A percentile compares a stretch with the other conserved stretches of the same genome.
Conservation (phyloP, 176 grass and related monocot genomes). For the Oryza longistaminata region DNA sequence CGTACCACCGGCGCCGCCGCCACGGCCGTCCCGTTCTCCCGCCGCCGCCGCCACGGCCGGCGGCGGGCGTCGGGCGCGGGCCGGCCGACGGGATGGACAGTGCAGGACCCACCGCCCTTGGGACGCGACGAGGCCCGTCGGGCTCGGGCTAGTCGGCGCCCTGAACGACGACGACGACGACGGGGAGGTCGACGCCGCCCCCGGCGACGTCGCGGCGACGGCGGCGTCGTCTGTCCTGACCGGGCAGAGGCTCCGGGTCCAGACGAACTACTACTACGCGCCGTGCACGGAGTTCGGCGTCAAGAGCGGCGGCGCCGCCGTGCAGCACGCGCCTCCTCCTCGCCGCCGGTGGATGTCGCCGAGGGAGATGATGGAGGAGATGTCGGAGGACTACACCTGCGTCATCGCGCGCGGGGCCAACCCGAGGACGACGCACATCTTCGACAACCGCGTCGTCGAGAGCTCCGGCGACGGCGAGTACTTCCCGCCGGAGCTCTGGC, state of each 20-base stretch:
- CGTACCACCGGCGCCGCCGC: background rate
- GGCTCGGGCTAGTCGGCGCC: conserved; percentile 62
- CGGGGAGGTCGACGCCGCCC: conserved; percentile 15
- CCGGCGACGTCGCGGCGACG: background rate
- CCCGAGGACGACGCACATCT: conserved; percentile 67
- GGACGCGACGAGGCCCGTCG: conserved; percentile 37
- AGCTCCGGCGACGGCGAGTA: conserved; percentile 10
- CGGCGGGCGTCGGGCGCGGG: too few species aligned
- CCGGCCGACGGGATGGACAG: background rate
- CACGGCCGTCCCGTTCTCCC: conserved; percentile 34
- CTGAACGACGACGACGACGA: conserved; percentile 28
- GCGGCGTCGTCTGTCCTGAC: conserved; percentile 10
- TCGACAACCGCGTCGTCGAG: conserved; percentile 58
- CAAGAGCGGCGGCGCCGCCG: conserved; percentile 26
- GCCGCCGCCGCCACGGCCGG: background rate
- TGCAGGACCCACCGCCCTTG: conserved; percentile 23
- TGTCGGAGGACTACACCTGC: conserved; percentile 82
- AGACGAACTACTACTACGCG: background rate
- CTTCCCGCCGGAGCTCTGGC: background rate
- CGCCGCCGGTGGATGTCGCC: conserved; percentile 27
- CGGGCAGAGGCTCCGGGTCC: conserved; percentile 43
- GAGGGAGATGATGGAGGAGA: conserved; percentile 58
- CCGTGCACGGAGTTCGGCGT: conserved; percentile 35
- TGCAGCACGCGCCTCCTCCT: background rate
- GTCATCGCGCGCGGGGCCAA: conserved; percentile 63